Conservation (phyloP, 1,284 basidiomycete species). For the Entoloma clypeatum region DNA sequence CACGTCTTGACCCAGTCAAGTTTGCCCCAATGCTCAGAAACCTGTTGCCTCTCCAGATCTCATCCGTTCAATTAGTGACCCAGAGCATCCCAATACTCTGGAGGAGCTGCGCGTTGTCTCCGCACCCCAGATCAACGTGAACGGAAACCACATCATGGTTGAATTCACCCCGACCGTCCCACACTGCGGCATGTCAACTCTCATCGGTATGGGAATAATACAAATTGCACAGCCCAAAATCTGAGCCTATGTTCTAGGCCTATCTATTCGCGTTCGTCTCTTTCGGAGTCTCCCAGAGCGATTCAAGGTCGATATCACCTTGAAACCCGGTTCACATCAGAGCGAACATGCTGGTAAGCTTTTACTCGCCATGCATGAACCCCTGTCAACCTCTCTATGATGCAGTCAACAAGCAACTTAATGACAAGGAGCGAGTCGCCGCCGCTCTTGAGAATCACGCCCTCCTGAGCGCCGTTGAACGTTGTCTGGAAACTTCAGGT, state of each 20-base stretch:
- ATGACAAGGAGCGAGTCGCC: slow-evolving; percentile 98
- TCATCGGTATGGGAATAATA: slow-evolving; percentile 70
- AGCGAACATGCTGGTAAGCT: slow-evolving; percentile 80
- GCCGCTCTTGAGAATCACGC: slow-evolving; percentile 93
- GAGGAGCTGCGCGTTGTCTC: slow-evolving; percentile 97
- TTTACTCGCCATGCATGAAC: not conserved
- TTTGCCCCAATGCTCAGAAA: slow-evolving; percentile 1
- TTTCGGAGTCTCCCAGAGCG: slow-evolving; percentile 87
- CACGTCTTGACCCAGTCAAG: slow-evolving; percentile 4
- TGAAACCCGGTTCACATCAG: slow-evolving; percentile 95
- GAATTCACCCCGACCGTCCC: slow-evolving; percentile 98
- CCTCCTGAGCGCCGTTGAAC: slow-evolving; percentile 85
- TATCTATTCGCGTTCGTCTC: slow-evolving; percentile 90
- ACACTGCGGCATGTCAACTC: slow-evolving; percentile 96
- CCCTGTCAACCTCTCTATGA: not conserved
- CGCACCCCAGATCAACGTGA: slow-evolving; percentile 78
- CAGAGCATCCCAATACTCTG: slow-evolving; percentile 95
- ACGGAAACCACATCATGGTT: slow-evolving; percentile 72
- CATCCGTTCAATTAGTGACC: slow-evolving; percentile 90
- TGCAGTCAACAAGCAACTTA: slow-evolving; percentile 95
- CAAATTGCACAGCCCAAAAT: slow-evolving; percentile 6
- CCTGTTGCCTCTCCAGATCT: slow-evolving; percentile 61
- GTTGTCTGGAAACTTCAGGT: slow-evolving; percentile 56
- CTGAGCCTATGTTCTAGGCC: slow-evolving; percentile 46
- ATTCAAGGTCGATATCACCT: slow-evolving; percentile 92